Evolutionary conservation across 805 yeast species (phyloP).

Genomic region (Spathaspora boniae): DNA sequence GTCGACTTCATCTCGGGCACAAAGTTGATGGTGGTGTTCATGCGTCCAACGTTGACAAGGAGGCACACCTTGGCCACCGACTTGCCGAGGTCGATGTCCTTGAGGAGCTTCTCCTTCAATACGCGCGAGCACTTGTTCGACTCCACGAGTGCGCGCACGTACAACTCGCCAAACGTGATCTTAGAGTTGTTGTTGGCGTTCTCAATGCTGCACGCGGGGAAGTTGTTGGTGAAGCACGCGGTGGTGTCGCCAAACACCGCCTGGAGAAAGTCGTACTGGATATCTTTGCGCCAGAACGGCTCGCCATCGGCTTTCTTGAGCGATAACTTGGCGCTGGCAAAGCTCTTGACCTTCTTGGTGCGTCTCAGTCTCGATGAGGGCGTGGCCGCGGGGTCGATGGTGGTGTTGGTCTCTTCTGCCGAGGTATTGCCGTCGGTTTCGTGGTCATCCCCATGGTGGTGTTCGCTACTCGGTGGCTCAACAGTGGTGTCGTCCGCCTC

Average conservation of each 20-base stretch:
- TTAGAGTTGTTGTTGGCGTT: conserved; percentile 38
- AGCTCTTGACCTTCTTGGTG: conserved; percentile 24
- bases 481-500: conserved; percentile 14
- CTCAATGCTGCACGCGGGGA: conserved; percentile 38
- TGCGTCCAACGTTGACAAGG: conserved; percentile 85
- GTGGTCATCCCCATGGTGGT: conserved; percentile 3
- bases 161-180: conserved; percentile 78
- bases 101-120: conserved; percentile 68
- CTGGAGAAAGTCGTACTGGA: conserved; percentile 75
- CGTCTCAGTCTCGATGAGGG: no score
- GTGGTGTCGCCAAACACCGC: conserved; percentile 60
- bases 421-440: no score
- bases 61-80: conserved; percentile 80
- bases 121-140: conserved; percentile 81
- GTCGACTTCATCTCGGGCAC: conserved; percentile 95
- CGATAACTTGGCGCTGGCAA: conserved; percentile 17
- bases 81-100: conserved; percentile 58
- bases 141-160: conserved; percentile 76
- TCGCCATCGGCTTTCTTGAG: conserved; percentile 89
- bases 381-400: no score
- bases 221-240: conserved; percentile 66
- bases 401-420: background rate
- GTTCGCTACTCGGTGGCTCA: conserved; percentile 8
- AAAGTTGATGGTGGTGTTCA: conserved; percentile 92
- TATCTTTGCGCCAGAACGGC: conserved; percentile 84